These are phyloP conservation scores for Pyrus hybrid DNA, from an alignment of 331 rosid genomes.

Conservation along the genomic window DNA sequence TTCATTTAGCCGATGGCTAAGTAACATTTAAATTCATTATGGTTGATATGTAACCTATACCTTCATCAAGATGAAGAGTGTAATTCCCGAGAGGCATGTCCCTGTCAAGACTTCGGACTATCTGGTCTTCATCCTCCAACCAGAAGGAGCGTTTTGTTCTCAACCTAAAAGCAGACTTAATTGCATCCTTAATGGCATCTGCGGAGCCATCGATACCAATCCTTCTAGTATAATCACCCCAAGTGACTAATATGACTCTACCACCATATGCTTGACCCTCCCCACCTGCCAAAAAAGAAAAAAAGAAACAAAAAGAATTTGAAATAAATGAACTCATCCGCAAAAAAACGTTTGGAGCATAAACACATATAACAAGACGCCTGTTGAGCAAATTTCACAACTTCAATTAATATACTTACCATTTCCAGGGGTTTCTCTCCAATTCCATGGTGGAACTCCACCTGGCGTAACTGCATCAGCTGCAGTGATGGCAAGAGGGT, in stretches of 20 bases:
- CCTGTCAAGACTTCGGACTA: slow-evolving; percentile 80
- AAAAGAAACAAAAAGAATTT: not conserved
- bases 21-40: not conserved
- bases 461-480: slow-evolving; percentile 83
- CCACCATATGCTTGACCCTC: slow-evolving; percentile 74
- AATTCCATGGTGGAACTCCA: slow-evolving; percentile 96
- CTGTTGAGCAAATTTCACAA: not conserved
- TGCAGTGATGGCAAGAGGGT: slow-evolving; percentile 88
- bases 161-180: slow-evolving; percentile 80
- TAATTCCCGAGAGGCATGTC: slow-evolving; percentile 94
- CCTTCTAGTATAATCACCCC: slow-evolving; percentile 87
- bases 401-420: slow-evolving; percentile 29
- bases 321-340: not conserved
- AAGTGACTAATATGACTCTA: slow-evolving; percentile 87
- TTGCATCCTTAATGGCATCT: slow-evolving; percentile 93
- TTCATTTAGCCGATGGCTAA: no score
- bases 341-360: not conserved
- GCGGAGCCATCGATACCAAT: slow-evolving; percentile 83
- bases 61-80: slow-evolving; percentile 95
- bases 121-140: slow-evolving; percentile 96
- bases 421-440: slow-evolving; percentile 96
- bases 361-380: not conserved
- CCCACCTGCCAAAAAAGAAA: slow-evolving; percentile 49
- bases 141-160: slow-evolving; percentile 90
- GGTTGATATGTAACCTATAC: slow-evolving; percentile 16